Evolutionary conservation across 495 filamentous ascomycete genomes (phyloP), one percentile per base, ranked within the genome.

Genomic region (Annulohypoxylon moriforme): DNA sequence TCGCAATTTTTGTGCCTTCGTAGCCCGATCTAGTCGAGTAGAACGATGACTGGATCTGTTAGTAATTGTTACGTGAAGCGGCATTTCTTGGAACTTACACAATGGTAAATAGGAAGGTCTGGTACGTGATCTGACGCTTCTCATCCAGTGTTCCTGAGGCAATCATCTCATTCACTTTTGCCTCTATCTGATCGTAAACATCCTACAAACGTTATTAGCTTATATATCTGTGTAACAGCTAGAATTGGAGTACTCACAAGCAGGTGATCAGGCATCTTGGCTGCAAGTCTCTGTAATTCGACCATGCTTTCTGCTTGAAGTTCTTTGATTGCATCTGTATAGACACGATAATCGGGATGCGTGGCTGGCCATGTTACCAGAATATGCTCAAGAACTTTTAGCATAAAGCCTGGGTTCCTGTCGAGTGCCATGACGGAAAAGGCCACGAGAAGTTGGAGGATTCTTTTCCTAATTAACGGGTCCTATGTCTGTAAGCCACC

Each of bases 271-370:
- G 96, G 89, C 85, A 97, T 97, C 61, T 92, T 93, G 71, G 92
- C 89, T 3, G 96, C 96, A 4, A 99, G 85, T 36, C 93, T 88
- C 64, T 97, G 94, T 60, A 98, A 85, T 78, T 98, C 94, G 65
- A 93, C 87, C 79, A 91, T 93, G 60, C 93, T 90, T 65, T 94
- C 85, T 0, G 83, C 86, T 76, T 97, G 93, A 2, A 99, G 85
- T 58, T 95, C 92, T 66, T 93, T 93, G 24, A 97, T 90, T n/a
- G 96, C 93, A 66, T 98, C 96, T 5, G 91, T 92, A 80, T 95
- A 98, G 22, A 86, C 81, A 24, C 86, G 85, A 71, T 89, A 88
- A 25, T 88, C 85, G 0, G 90, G 88, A 49, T 92, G 85, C 38
- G 93, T 88, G 5, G 85, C 84, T 24, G 92, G 89, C 71, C 89